These are phyloP conservation scores for Pseudonitzschia pungens DNA, from an alignment of 108 stramenopile species.

Conservation along the genomic window DNA sequence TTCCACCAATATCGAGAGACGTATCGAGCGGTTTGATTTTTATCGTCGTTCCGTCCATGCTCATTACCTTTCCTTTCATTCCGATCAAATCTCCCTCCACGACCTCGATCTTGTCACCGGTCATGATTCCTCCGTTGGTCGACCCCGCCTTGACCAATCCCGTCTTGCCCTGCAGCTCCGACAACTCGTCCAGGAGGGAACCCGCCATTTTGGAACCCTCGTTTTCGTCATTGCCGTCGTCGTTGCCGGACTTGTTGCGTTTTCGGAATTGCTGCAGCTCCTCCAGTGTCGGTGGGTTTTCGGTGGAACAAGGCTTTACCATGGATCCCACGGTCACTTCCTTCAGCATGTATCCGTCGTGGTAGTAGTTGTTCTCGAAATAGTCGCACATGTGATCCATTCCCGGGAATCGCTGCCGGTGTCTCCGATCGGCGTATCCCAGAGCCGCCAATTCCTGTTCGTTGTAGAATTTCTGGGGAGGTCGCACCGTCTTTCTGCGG, in stretches of 20 bases:
- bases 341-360: constrained; percentile 93
- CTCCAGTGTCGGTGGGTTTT: constrained; percentile 91
- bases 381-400: constrained; percentile 80
- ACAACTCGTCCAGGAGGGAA: constrained; percentile 79
- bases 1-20: constrained; percentile 68
- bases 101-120: constrained; percentile 94
- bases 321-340: constrained; percentile 91
- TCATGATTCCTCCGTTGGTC: constrained; percentile 65
- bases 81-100: constrained; percentile 93
- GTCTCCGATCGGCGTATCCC: constrained; percentile 52
- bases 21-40: constrained; percentile 84
- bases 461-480: constrained; percentile 94
- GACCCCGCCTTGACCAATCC: constrained; percentile 54
- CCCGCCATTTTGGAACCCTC: constrained; percentile 83
- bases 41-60: constrained; percentile 87
- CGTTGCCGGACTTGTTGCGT: constrained; percentile 58
- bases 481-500: constrained; percentile 74
- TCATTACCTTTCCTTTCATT: constrained; percentile 89
- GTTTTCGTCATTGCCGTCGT: constrained; percentile 75
- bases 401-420: constrained; percentile 74
- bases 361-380: constrained; percentile 89
- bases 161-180: constrained; percentile 82
- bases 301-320: constrained; percentile 81
- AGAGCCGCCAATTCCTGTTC: constrained; percentile 73
- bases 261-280: constrained; percentile 89